Percentiles rank a stretch among this genome's conserved stretches.
Conservation (phyloP, 1,284 basidiomycete genomes). For the Meripilus lineatus region DNA sequence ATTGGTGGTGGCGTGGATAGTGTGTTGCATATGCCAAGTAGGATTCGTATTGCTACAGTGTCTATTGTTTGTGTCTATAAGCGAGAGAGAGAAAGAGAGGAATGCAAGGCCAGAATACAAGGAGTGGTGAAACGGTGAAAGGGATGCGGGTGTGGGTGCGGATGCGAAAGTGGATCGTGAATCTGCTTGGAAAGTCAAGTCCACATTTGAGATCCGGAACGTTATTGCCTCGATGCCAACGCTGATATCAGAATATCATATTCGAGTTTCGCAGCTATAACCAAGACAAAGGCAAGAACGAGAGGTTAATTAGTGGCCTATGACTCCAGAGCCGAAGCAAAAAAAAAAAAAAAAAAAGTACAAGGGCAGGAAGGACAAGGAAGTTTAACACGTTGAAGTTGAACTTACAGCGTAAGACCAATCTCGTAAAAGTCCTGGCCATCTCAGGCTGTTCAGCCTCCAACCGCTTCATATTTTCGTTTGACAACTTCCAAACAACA, state of each 20-base stretch:
- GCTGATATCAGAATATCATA: conserved; percentile 73
- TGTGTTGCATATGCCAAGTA: too few species aligned
- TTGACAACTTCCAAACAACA: conserved; percentile 76
- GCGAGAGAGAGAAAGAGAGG: too few species aligned
- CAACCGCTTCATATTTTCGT: conserved; percentile 49
- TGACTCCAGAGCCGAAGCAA: conserved; percentile 3
- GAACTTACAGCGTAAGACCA: conserved; percentile 77
- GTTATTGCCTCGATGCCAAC: conserved; percentile 61
- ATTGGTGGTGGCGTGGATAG: too few species aligned
- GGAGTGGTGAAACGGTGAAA: too few species aligned
- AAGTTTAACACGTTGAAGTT: too few species aligned
- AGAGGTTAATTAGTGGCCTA: background rate
- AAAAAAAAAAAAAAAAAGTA: background rate
- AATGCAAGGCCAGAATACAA: too few species aligned
- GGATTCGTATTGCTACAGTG: too few species aligned
- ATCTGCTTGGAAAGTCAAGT: background rate
- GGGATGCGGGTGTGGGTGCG: too few species aligned
- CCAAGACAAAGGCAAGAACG: too few species aligned
- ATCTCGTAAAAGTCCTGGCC: conserved; percentile 61
- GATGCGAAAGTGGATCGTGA: background rate
- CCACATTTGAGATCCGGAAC: background rate
- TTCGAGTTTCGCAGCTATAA: conserved; percentile 70
- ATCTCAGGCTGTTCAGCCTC: conserved; percentile 64
- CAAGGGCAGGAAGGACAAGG: background rate
- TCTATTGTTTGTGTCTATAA: too few species aligned